Percentiles rank a stretch among this genome's conserved stretches.
Conservation (phyloP, 768 basidiomycete genomes). For the Stropharia rugosoannulata region DNA sequence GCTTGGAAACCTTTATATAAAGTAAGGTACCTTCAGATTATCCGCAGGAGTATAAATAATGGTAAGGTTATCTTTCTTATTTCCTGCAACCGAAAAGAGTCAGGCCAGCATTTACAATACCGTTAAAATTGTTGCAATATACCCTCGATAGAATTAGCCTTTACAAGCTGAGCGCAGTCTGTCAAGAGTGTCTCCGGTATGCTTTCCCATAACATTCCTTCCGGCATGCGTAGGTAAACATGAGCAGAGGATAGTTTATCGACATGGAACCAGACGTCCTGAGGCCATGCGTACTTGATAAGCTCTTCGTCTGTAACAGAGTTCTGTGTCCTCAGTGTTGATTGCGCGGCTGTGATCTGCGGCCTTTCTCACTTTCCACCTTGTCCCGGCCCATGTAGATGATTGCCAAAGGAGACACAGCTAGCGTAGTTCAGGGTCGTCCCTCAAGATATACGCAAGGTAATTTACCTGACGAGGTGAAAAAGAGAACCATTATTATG, state of each 20-base stretch:
- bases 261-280: slow-evolving; percentile 95
- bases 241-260: slow-evolving; percentile 97
- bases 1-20: background rate
- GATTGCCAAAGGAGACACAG: slow-evolving; percentile 57
- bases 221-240: slow-evolving; percentile 91
- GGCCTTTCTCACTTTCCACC: slow-evolving; percentile 72
- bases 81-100: slow-evolving; percentile 51
- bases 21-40: slow-evolving; percentile 75
- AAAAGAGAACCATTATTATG: slow-evolving; percentile 50
- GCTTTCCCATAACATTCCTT: slow-evolving; percentile 82
- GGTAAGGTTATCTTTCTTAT: slow-evolving; percentile 92
- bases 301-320: slow-evolving; percentile 82
- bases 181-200: slow-evolving; percentile 76
- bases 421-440: slow-evolving; percentile 32
- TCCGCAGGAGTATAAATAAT: slow-evolving; percentile 92
- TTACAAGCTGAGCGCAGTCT: slow-evolving; percentile 94
- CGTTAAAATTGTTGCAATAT: background rate
- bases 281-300: slow-evolving; percentile 88
- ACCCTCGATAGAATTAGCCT: slow-evolving; percentile 98
- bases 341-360: slow-evolving; percentile 10
- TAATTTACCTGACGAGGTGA: slow-evolving; percentile 39
- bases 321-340: slow-evolving; percentile 16
- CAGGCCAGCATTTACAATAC: background rate
- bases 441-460: background rate
- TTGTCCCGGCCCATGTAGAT: slow-evolving; percentile 98